Evolutionary conservation across 352 stramenopile species (phyloP).

Genomic region (Phytophthora nicotianae): DNA sequence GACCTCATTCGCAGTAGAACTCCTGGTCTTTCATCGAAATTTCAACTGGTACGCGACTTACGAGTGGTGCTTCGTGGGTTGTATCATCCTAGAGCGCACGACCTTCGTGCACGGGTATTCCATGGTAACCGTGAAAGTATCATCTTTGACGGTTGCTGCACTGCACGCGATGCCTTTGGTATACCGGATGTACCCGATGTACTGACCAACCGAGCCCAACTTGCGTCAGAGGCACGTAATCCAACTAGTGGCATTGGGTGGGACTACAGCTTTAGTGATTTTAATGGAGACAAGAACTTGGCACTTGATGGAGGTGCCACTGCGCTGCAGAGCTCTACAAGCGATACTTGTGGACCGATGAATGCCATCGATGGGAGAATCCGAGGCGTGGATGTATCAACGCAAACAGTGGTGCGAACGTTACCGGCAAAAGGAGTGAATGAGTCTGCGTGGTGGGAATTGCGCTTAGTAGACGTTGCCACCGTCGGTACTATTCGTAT

Average conservation of each 20-base stretch:
- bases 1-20: slow-evolving; percentile 29
- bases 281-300: slow-evolving; percentile 48
- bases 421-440: slow-evolving; percentile 27
- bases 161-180: slow-evolving; percentile 46
- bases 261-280: slow-evolving; percentile 77
- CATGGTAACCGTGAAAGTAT: slow-evolving; percentile 48
- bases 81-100: slow-evolving; percentile 67
- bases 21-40: slow-evolving; percentile 57
- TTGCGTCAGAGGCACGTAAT: slow-evolving; percentile 46
- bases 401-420: slow-evolving; percentile 59
- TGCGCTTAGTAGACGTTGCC: slow-evolving; percentile 49
- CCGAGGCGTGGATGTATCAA: slow-evolving; percentile 40
- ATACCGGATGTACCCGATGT: slow-evolving; percentile 38
- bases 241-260: slow-evolving; percentile 67
- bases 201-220: slow-evolving; percentile 51
- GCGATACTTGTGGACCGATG: slow-evolving; percentile 45
- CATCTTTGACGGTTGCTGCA: slow-evolving; percentile 58
- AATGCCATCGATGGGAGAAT: slow-evolving; percentile 77
- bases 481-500: slow-evolving; percentile 66
- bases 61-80: slow-evolving; percentile 60
- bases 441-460: slow-evolving; percentile 73
- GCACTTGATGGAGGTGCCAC: slow-evolving; percentile 56
- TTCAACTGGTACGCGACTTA: slow-evolving; percentile 59
- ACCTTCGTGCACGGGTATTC: slow-evolving; percentile 56
- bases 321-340: slow-evolving; percentile 73